Base-by-base conservation (phyloP, 2,329 filamentous ascomycete genomes). In the Colletotrichum noveboracense region DNA sequence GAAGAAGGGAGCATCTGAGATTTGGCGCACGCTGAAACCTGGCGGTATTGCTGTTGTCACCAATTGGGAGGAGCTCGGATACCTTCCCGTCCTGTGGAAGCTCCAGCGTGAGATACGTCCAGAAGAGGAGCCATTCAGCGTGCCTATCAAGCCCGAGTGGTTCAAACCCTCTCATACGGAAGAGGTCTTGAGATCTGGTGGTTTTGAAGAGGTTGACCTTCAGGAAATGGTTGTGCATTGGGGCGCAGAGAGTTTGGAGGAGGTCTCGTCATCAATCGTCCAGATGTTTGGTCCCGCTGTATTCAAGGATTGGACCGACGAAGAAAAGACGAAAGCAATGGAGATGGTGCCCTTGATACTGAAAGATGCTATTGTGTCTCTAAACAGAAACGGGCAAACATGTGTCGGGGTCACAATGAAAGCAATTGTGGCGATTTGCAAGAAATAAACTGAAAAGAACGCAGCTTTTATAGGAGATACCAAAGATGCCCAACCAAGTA, bases 21-120 rank as follows among this genome's bases (percentile, higher is more conserved):
- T 86, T 32, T 78, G 80, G 71, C 81, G 86, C 43, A 87, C 85
- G 0, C 80, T 87, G 2, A 78, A 81, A 43, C 81, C 82, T 3
- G 83, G 81, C 26, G 85, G 86, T 3, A 78, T 79, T 1, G 85
- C 85, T 3, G 75, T 85, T 1, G 81, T 86, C 5, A 87, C 85
- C 6, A 61, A 67, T 10, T 81, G 81, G 81, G 61, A 70, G 14
- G 67, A 70, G 13, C 66, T 80, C 28, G 78, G 79, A 6, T 77
- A 78, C 12, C 13, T 79, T 2, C 21, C 68, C 3, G 62, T 80
- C n/a, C 34, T 79, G 10, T 71, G 67, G 12, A 58, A 61, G 10
- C 76, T 77, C 0, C 78, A 81, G 56, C 58, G 36, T 12, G 21
- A 36, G 12, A 64, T 78, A 7, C 73, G 76, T 3, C 79, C 78